Evolutionary conservation across 345 rosid species (phyloP), one percentile per base, ranked within the genome.

Genomic region (Heritiera littoralis): DNA sequence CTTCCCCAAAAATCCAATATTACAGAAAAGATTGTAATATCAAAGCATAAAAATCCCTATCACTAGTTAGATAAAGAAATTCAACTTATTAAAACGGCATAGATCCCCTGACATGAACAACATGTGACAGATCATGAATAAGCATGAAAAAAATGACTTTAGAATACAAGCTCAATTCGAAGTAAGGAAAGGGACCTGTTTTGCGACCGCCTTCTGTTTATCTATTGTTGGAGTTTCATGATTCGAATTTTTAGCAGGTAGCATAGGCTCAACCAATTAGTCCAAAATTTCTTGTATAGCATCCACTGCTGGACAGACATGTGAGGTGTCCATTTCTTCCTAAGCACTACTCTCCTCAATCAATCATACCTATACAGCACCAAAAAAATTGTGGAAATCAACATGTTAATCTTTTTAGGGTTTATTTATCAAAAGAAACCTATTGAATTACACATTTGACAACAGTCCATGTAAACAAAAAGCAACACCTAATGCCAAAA

Each of bases 291-390:
- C 86, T 80, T 72, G 56, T 80, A 93, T 58, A 56, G 95, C 90
- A 73, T 95, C 98, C 79, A 92, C 97, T 1, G 89, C 84, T 4
- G 90, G 88, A 84, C 93, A 95, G 35, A 77, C 80, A 78, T 86
- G 80, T 32, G 79, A 82, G 2, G 51, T 65, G 74, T 75, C 80
- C 89, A 87, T 69, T 35, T 23, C 56, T 69, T 1, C 40, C 40
- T 45, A 43, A 41, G 52, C 52, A 43, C 72, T 67, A 43, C 35
- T 11, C 38, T 61, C 66, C 17, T 11, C 7, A 2, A 61, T 9
- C 28, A 9, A 61, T 4, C 2, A 61, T 28, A 28, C 4, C 66
- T 10, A 67, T 67, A 43, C 54, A 67, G 30, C 72, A 67, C 6
- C 4, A 67, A 43, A 67, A 6, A 66, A 38, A 6, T 65, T 35